Evolutionary conservation across 176 grass and related monocot genomes (phyloP), one percentile per base, ranked within the genome.

Genomic region (Eragrostis curvula): DNA sequence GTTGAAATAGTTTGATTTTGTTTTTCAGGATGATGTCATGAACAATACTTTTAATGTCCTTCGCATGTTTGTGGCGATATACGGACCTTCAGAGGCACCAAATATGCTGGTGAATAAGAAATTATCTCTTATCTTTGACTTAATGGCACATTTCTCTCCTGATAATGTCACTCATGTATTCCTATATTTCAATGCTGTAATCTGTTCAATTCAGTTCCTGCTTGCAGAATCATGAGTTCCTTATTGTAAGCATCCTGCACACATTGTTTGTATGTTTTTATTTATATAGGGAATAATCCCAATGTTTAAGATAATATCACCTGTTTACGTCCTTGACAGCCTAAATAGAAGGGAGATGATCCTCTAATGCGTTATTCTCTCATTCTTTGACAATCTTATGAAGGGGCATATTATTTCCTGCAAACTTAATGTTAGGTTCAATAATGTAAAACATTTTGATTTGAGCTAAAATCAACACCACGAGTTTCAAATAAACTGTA

Each of bases 31-130:
- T 61, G 96, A 95, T 77, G 96, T 98, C 66, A 66, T 89, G 44
- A 87, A 93, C 59, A 95, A 95, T 81, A 88, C 83, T 61, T 95
- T 91, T 81, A 95, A 98, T 51, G 81, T 95, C 68, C 79, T 95
- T 21, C 90, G 90, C 67, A 98, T 98, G 96, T 98, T 95, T 91
- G 46, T 82, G 70, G 85, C 62, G 15, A 64, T 98, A 79, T 95
- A 98, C 88, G 96, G 96, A 87, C 79, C 92, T 88, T 91, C 85
- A 58, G 75, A 87, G 71, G 96, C 90, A 73, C 88, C 92, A 43
- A 90, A 85, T 76, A 95, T 93, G 87, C 73, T 98, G 93, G 96
- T 98, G 71, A 85, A 90, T 75, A 58, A 71, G 23, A 78, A 58
- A 12, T 75, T 29, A 32, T 79, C 62, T 52, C 21, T 58, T 47